Percentiles rank a stretch among this genome's conserved stretches.
Evolutionary conservation across 208 protist species (phyloP).

Genomic region (Crithidia expoeki): DNA sequence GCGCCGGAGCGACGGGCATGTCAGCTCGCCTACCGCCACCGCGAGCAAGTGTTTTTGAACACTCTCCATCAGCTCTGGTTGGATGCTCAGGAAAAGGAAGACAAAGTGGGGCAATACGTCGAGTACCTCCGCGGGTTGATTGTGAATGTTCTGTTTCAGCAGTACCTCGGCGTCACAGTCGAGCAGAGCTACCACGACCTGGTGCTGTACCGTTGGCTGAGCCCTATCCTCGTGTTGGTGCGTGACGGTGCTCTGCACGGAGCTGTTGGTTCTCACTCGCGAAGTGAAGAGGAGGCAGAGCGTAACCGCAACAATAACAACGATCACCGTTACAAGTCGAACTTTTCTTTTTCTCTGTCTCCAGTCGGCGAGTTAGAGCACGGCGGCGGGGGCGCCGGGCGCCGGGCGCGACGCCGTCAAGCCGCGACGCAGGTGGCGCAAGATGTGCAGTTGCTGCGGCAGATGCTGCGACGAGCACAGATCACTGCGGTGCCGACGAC

Average conservation of each 20-base stretch:
- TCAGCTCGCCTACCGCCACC: neutral
- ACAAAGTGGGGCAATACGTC: constrained; percentile 47
- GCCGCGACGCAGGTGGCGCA: constrained; percentile 18
- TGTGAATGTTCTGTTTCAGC: constrained; percentile 53
- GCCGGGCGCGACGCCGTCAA: constrained; percentile 12
- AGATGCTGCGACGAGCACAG: constrained; percentile 15
- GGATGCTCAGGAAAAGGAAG: constrained; percentile 40
- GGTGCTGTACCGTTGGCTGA: constrained; percentile 54
- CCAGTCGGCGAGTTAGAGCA: constrained; percentile 7
- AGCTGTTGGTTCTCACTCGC: neutral
- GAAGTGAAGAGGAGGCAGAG: neutral
- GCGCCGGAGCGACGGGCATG: constrained; percentile 8
- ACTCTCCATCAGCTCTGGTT: constrained; percentile 28
- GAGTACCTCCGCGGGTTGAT: constrained; percentile 47
- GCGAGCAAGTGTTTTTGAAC: neutral
- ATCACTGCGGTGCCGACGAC: neutral
- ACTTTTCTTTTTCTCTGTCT: neutral
- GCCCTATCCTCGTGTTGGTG: constrained; percentile 8
- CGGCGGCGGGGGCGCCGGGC: constrained; percentile 11
- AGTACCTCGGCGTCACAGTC: constrained; percentile 57
- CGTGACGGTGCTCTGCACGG: neutral
- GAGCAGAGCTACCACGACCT: constrained; percentile 47
- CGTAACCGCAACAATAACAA: too few relatives aligned
- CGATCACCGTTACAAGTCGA: too few relatives aligned
- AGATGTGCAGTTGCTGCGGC: constrained; percentile 24